These are phyloP conservation scores for Cyclotella sp. DNA, from an alignment of 108 stramenopile genomes.

Conservation along the genomic window DNA sequence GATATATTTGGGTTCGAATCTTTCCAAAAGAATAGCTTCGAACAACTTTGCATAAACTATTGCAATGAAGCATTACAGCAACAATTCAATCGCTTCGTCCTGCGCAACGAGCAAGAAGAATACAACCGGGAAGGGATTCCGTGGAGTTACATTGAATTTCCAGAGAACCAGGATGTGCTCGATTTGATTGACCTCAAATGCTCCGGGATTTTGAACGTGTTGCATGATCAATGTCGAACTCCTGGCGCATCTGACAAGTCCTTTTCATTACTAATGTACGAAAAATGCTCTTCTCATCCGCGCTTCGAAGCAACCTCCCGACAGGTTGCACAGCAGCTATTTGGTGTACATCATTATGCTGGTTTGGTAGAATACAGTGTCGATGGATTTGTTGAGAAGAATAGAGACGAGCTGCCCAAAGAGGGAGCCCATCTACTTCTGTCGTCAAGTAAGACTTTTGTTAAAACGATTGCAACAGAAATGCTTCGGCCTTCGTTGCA, in stretches of 20 bases:
- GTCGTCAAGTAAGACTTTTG: constrained; percentile 55
- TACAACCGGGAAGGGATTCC: constrained; percentile 86
- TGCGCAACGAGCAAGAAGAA: constrained; percentile 86
- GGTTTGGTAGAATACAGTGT: constrained; percentile 89
- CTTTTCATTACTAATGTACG: constrained; percentile 66
- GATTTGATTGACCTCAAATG: constrained; percentile 91
- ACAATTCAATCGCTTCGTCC: constrained; percentile 91
- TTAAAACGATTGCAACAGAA: constrained; percentile 50
- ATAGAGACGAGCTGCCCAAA: constrained; percentile 91
- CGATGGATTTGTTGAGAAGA: constrained; percentile 89
- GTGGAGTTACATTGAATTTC: constrained; percentile 90
- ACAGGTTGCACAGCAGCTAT: constrained; percentile 67
- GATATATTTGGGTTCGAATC: constrained; percentile 96
- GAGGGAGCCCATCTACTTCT: constrained; percentile 72
- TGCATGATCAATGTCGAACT: constrained; percentile 85
- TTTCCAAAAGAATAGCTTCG: constrained; percentile 83
- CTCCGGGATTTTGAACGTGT: constrained; percentile 75
- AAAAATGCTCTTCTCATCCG: constrained; percentile 61
- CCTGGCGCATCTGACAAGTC: constrained; percentile 75
- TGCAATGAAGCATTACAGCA: constrained; percentile 94
- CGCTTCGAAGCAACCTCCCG: constrained; percentile 72
- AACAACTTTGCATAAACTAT: constrained; percentile 97
- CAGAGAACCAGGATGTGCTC: constrained; percentile 96
- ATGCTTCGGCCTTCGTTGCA: constrained; percentile 35
- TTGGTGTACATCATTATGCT: constrained; percentile 87